phyloP scores from a whole-genome alignment of 73 alveolate species.

The Paramecium octaurelia region DNA sequence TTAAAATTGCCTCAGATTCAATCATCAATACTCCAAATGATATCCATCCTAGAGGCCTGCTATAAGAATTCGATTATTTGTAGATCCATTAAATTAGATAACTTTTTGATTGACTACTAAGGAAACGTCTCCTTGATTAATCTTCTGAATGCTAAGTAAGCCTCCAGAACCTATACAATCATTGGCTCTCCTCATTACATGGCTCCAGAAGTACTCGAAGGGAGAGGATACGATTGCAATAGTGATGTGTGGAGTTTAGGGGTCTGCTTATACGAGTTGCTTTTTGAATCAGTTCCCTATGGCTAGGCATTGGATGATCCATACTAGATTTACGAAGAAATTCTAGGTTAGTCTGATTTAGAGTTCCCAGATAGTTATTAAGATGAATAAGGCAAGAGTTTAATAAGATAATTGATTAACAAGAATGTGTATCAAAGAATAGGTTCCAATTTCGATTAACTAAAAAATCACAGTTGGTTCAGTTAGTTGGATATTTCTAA shows the following conservation, averaged over 20 bases:
- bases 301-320: slow-evolving; percentile 2
- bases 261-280: slow-evolving; percentile 80
- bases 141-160: neutral
- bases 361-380: neutral
- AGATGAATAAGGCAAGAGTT: neutral
- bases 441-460: neutral
- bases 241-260: slow-evolving; percentile 93
- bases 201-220: slow-evolving; percentile 89
- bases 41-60: neutral
- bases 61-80: neutral
- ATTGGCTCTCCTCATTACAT: slow-evolving; percentile 21
- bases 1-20: neutral
- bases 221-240: slow-evolving; percentile 80
- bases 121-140: neutral
- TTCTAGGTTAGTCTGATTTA: neutral
- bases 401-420: neutral
- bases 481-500: neutral
- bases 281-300: neutral
- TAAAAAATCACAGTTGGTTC: neutral
- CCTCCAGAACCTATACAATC: neutral
- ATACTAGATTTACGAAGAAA: neutral
- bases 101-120: neutral
- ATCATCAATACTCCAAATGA: neutral
- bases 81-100: neutral
- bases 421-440: neutral